These are phyloP conservation scores for Monosporozyma aerobia DNA, from an alignment of 805 yeast species.

Conservation along the genomic window DNA sequence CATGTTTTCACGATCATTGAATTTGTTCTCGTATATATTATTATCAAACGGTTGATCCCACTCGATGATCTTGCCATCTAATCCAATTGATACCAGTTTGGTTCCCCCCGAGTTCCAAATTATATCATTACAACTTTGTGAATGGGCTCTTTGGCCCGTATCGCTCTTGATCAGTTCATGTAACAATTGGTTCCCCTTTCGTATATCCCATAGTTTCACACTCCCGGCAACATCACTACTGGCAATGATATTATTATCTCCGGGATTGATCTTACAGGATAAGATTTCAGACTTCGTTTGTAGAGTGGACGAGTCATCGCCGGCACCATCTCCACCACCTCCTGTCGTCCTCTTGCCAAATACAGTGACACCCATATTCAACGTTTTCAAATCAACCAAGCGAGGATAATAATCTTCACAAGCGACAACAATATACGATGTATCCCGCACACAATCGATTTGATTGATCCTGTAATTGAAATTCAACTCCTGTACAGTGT, in stretches of 20 bases:
- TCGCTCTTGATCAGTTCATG: constrained; percentile 14
- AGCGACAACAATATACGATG: constrained; percentile 48
- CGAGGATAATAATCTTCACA: constrained; percentile 61
- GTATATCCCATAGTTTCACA: constrained; percentile 75
- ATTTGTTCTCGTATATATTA: constrained; percentile 1
- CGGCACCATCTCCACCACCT: constrained; percentile 42
- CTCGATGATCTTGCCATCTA: constrained; percentile 68
- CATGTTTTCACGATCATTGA: neutral
- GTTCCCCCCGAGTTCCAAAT: constrained; percentile 64
- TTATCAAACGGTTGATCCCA: constrained; percentile 40
- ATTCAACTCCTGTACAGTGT: constrained; percentile 59
- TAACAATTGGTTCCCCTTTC: constrained; percentile 30
- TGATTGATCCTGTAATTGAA: constrained; percentile 55
- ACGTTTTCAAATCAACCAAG: constrained; percentile 62
- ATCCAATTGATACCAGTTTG: constrained; percentile 56
- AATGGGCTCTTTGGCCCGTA: constrained; percentile 48
- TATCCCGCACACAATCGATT: constrained; percentile 36
- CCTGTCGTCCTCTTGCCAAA: constrained; percentile 45
- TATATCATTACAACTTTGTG: constrained; percentile 64
- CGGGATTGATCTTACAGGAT: constrained; percentile 69
- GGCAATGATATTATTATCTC: constrained; percentile 49
- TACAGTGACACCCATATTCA: constrained; percentile 65
- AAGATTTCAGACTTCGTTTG: constrained; percentile 14
- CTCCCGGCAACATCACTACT: constrained; percentile 79
- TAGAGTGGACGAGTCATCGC: constrained; percentile 30